Percentiles rank a stretch among this genome's conserved stretches.
Conservation (phyloP, 2,329 filamentous ascomycete genomes). For the Fusarium goolgardi region DNA sequence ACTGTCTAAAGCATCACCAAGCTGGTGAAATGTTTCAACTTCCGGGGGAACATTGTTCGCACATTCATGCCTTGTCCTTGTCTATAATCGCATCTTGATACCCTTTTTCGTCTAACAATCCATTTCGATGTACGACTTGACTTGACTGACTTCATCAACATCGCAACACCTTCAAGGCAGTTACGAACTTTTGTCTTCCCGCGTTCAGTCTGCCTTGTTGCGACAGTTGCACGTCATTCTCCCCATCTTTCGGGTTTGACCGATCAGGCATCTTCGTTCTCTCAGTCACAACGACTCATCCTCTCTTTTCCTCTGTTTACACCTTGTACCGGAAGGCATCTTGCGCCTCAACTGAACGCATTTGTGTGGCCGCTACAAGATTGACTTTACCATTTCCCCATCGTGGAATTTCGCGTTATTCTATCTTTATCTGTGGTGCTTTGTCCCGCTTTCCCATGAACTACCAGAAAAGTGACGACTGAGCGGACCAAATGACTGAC, state of each 20-base stretch:
- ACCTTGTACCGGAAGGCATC: slow-evolving; percentile 14
- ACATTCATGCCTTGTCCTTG: slow-evolving; percentile 7
- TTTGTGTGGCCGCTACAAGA: slow-evolving; percentile 2
- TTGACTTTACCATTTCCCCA: slow-evolving; percentile 8
- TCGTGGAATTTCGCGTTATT: slow-evolving; percentile 11
- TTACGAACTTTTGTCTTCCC: background rate
- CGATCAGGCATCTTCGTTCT: slow-evolving; percentile 31
- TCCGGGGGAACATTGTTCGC: slow-evolving; percentile 23
- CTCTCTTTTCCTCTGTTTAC: slow-evolving; percentile 13
- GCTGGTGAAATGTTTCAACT: slow-evolving; percentile 16
- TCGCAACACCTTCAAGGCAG: slow-evolving; percentile 10
- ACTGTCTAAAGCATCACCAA: slow-evolving; percentile 3
- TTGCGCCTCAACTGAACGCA: slow-evolving; percentile 24
- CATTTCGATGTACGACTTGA: slow-evolving; percentile 14
- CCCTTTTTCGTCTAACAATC: slow-evolving; percentile 13
- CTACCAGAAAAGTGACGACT: background rate
- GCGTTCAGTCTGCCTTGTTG: slow-evolving; percentile 13
- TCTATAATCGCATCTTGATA: slow-evolving; percentile 24
- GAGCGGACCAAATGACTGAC: slow-evolving; percentile 1
- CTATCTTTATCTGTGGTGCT: slow-evolving; percentile 22
- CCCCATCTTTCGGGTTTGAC: slow-evolving; percentile 21
- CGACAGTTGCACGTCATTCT: background rate
- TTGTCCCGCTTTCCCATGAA: slow-evolving; percentile 6
- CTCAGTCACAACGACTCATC: slow-evolving; percentile 2
- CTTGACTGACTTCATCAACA: slow-evolving; percentile 5